Percentiles rank a stretch among this genome's conserved stretches.
Evolutionary conservation across 2,329 filamentous ascomycete species (phyloP).

Genomic region (Colletotrichum tabaci): DNA sequence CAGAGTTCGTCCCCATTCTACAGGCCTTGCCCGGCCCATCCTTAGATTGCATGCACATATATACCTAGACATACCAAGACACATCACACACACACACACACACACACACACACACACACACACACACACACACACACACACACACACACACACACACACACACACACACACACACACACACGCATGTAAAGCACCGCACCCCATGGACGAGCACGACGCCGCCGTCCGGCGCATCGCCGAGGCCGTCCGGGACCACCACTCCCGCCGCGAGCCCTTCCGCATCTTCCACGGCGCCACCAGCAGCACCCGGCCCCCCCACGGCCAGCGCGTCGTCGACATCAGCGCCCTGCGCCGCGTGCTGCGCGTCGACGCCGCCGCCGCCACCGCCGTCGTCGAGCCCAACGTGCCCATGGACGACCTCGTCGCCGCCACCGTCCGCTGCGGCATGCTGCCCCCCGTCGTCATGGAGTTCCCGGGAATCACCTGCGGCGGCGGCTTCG

Average conservation of each 20-base stretch:
- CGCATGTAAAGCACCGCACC: too few species aligned
- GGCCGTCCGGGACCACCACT: slow-evolving; percentile 61
- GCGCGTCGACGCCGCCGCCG: slow-evolving; percentile 65
- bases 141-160: too few species aligned
- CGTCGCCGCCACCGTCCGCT: slow-evolving; percentile 69
- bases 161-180: too few species aligned
- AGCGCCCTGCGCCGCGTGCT: slow-evolving; percentile 75
- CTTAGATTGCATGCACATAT: too few species aligned
- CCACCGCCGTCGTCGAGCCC: slow-evolving; percentile 77
- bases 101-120: too few species aligned
- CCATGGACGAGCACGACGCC: slow-evolving; percentile 61
- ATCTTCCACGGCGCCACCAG: slow-evolving; percentile 85
- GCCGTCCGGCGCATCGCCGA: slow-evolving; percentile 60
- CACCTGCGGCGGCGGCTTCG: slow-evolving; percentile 78
- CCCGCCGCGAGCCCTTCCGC: slow-evolving; percentile 71
- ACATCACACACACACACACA: too few species aligned
- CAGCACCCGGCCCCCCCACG: slow-evolving; percentile 74
- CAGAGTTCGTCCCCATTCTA: too few species aligned
- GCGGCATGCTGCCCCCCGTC: slow-evolving; percentile 73
- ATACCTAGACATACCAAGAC: too few species aligned
- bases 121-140: too few species aligned
- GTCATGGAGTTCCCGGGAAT: slow-evolving; percentile 83
- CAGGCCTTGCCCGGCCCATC: too few species aligned
- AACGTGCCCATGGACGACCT: slow-evolving; percentile 79
- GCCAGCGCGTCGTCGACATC: slow-evolving; percentile 76